These are phyloP conservation scores for Dalbergia cultrata DNA, from an alignment of 306 rosid species.

Conservation along the genomic window DNA sequence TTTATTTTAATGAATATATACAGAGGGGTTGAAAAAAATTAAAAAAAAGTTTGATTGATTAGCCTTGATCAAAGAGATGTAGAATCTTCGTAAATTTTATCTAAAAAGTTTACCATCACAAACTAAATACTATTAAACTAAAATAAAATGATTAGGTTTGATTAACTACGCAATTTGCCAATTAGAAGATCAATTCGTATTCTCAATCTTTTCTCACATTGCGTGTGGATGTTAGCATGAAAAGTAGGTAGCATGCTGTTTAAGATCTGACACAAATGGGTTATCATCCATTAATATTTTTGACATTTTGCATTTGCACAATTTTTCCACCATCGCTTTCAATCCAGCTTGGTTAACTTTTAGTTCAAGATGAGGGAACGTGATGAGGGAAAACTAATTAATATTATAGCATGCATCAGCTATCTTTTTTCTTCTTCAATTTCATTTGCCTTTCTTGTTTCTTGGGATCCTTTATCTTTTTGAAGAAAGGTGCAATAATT, in stretches of 20 bases:
- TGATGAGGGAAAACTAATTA: no score
- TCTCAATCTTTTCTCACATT: background rate
- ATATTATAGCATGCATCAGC: no score
- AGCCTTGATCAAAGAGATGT: no score
- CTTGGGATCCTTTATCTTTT: background rate
- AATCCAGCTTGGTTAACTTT: constrained; percentile 24
- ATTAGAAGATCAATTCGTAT: background rate
- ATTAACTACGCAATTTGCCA: background rate
- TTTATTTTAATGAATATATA: no score
- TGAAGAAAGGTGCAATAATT: background rate
- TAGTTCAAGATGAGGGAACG: background rate
- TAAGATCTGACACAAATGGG: background rate
- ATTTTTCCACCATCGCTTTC: constrained; percentile 38
- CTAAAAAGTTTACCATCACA: background rate
- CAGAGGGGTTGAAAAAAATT: no score
- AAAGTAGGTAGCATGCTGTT: constrained; percentile 21
- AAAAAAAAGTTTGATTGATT: no score
- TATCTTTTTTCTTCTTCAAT: background rate
- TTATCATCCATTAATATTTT: constrained; percentile 21
- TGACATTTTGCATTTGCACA: constrained; percentile 21
- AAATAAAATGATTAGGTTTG: background rate
- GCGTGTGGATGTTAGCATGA: constrained; percentile 5
- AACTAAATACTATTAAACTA: background rate
- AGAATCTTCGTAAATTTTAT: no score
- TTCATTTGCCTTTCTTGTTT: background rate